Base-by-base conservation (phyloP, 331 rosid species). In the Quercus tomentella region DNA sequence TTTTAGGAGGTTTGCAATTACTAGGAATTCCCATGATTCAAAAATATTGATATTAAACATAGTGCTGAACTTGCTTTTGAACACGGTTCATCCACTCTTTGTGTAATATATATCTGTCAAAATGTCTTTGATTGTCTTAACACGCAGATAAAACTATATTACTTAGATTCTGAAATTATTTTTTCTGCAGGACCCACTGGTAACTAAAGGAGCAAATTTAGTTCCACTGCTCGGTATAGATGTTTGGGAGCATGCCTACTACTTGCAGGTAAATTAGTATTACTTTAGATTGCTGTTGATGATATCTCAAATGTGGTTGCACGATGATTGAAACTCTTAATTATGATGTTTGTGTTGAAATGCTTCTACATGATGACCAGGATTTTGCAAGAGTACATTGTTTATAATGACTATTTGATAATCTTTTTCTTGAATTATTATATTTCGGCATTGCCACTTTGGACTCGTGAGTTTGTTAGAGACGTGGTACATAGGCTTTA, bases 161-260 rank as follows among this genome's bases (percentile, higher is more conserved):
- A 49, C 4, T 49, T 12, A 12, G 71, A 60, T 21, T 85, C 49
- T 90, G 80, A 77, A 73, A 63, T 69, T 63, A 12, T 69, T 63
- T 72, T 56, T 83, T 75, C 52, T 77, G 74, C 92, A 96, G 99
- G 99, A 96, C 76, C 99, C 99, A 7, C 86, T 96, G 71, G 97
- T 93, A 23, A 96, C 97, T 54, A 96, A 92, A 80, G 99, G 93
- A 76, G 65, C 96, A 77, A 79, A 31, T 79, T 82, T 96, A 76
- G 93, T 96, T 85, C 99, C 99, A 56, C 83, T 96, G 90, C 88
- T 96, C 76, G 99, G 99, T 17, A 84, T 96, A 56, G 99, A 96
- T 84, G 99, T 96, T 70, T 96, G 99, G 99, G 99, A 96, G 88
- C 99, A 96, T 60, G 98, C 99, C 2, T 96, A 96, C 84, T 96